Percentiles rank a stretch among this genome's conserved stretches.
phyloP scores from a whole-genome alignment of 225 moss, liverwort and hornwort species.

The Pseudoscleropodium purum region DNA sequence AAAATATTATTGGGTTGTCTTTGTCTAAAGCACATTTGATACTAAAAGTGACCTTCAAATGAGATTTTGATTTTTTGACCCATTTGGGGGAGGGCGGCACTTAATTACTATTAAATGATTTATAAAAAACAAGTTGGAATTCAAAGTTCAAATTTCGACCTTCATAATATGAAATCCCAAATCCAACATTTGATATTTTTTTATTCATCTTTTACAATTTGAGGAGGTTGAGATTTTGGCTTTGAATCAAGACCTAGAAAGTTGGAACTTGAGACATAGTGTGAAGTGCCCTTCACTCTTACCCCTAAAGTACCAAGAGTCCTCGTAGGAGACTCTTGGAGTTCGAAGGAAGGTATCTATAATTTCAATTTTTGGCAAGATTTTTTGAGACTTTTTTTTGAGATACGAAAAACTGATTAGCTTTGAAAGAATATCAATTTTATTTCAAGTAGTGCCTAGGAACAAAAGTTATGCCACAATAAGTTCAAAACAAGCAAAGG shows the following conservation, averaged over 20 bases:
- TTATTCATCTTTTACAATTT: background rate
- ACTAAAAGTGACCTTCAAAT: accelerated
- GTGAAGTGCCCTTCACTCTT: accelerated
- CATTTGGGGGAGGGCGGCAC: no score
- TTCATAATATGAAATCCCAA: background rate
- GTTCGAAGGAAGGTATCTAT: no score
- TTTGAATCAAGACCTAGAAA: background rate
- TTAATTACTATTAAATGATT: background rate
- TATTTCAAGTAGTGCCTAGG: accelerated
- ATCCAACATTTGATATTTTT: background rate
- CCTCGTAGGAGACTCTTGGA: no score
- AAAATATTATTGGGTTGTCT: background rate
- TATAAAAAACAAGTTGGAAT: background rate
- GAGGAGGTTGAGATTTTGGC: no score
- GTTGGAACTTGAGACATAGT: background rate
- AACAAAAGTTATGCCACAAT: background rate
- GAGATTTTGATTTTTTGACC: no score
- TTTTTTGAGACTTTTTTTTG: no score
- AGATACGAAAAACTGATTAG: accelerated
- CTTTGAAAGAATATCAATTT: background rate
- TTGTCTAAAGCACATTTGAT: background rate
- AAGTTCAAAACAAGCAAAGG: background rate
- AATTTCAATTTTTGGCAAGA: background rate
- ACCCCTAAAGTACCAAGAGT: background rate
- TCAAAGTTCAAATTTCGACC: background rate